These are phyloP conservation scores for Solanum hybrid DNA, from an alignment of 305 asterid species.

Conservation along the genomic window DNA sequence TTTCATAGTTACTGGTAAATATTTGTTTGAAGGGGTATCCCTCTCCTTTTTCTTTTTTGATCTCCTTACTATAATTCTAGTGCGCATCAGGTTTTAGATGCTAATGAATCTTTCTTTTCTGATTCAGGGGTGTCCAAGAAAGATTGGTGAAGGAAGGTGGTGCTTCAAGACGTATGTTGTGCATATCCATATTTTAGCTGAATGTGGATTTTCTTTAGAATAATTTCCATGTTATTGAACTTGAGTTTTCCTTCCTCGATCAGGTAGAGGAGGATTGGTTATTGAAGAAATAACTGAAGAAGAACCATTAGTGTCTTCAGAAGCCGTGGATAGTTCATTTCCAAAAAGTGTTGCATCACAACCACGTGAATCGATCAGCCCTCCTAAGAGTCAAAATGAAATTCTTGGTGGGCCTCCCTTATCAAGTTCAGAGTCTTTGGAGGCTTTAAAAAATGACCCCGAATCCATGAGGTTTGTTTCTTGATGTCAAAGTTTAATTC, in stretches of 20 bases:
- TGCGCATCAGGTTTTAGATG: not conserved
- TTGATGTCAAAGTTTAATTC: not conserved
- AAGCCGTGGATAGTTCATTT: conserved; percentile 19
- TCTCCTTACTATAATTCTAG: not conserved
- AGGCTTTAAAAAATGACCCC: conserved; percentile 58
- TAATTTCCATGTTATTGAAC: not conserved
- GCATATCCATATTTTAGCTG: not conserved
- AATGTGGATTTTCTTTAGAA: not conserved
- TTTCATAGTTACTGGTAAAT: not conserved
- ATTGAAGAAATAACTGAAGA: conserved; percentile 86
- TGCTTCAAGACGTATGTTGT: conserved; percentile 45
- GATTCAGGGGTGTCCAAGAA: conserved; percentile 63
- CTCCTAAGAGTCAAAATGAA: conserved; percentile 25
- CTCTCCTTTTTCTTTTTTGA: not conserved
- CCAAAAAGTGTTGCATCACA: conserved; percentile 19
- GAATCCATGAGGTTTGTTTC: conserved; percentile 66
- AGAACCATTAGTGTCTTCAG: conserved; percentile 34
- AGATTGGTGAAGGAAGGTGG: conserved; percentile 49
- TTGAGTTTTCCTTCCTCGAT: not conserved
- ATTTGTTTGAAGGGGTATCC: not conserved
- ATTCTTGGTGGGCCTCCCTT: conserved; percentile 26
- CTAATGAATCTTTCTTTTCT: conserved; percentile 3
- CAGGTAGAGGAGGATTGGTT: conserved; percentile 37
- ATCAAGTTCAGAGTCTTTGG: conserved; percentile 42
- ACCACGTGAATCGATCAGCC: conserved; percentile 28